Evolutionary conservation across 768 basidiomycete genomes (phyloP).

Genomic region (Russula ochroleuca): DNA sequence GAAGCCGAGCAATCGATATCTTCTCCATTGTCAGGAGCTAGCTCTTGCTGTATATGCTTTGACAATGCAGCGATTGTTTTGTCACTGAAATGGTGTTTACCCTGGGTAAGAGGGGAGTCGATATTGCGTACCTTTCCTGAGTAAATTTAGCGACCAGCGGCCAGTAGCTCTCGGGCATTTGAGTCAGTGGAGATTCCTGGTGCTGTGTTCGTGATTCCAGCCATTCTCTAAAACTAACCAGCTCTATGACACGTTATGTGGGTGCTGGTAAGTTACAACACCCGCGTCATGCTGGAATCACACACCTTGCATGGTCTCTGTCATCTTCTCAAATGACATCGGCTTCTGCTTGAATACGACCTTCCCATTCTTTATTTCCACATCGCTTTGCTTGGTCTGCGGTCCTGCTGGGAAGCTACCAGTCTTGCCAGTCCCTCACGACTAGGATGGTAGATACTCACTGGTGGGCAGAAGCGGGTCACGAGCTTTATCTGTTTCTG

Average conservation of each 20-base stretch:
- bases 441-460: conserved; percentile 5
- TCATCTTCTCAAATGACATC: conserved; percentile 68
- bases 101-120: not conserved
- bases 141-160: conserved; percentile 77
- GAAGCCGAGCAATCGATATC: conserved; percentile 38
- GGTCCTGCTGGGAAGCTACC: conserved; percentile 36
- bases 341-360: conserved; percentile 72
- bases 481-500: conserved; percentile 1
- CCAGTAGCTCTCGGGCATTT: conserved; percentile 63
- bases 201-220: conserved; percentile 51
- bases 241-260: conserved; percentile 43
- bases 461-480: conserved; percentile 1
- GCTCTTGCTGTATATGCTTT: conserved; percentile 63
- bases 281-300: not conserved
- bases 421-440: not conserved
- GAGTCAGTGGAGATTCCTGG: conserved; percentile 47
- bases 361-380: conserved; percentile 74
- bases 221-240: conserved; percentile 72
- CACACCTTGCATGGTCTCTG: conserved; percentile 77
- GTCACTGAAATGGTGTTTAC: conserved; percentile 49
- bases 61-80: conserved; percentile 59
- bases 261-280: not conserved
- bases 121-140: conserved; percentile 68
- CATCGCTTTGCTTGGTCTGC: conserved; percentile 42
- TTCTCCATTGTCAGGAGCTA: conserved; percentile 64